phyloP scores from a whole-genome alignment of 805 yeast species.

The Hanseniaspora jakobsenii region DNA sequence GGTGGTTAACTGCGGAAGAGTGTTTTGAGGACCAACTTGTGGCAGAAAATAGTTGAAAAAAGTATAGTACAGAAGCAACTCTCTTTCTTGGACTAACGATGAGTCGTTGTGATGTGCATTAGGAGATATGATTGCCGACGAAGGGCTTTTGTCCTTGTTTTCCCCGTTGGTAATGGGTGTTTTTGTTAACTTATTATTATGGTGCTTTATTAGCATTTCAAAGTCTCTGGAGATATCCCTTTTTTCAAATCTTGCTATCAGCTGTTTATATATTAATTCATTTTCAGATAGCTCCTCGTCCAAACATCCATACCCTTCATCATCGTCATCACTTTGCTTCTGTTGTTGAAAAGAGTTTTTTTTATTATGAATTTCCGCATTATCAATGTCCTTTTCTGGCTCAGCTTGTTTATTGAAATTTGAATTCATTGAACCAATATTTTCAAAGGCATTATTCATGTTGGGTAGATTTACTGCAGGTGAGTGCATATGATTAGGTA shows the following conservation, averaged over 20 bases:
- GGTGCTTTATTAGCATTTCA: constrained; percentile 16
- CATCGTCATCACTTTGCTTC: neutral
- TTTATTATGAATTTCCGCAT: too few relatives aligned
- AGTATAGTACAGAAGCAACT: constrained; percentile 18
- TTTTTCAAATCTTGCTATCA: constrained; percentile 13
- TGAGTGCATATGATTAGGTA: too few relatives aligned
- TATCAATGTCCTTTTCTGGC: too few relatives aligned
- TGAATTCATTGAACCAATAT: too few relatives aligned
- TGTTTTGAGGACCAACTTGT: constrained; percentile 20
- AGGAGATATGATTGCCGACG: too few relatives aligned
- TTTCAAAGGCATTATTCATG: too few relatives aligned
- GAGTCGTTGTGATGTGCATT: too few relatives aligned
- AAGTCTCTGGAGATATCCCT: constrained; percentile 12
- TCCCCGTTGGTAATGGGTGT: too few relatives aligned
- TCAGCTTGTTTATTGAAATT: too few relatives aligned
- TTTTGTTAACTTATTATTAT: constrained; percentile 9
- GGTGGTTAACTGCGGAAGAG: constrained; percentile 19
- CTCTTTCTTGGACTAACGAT: too few relatives aligned
- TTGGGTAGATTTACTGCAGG: too few relatives aligned
- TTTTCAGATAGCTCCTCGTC: constrained; percentile 11
- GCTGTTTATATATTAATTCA: constrained; percentile 8
- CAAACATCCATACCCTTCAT: constrained; percentile 4
- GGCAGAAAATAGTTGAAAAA: constrained; percentile 20
- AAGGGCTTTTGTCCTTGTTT: too few relatives aligned
- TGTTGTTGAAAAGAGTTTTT: constrained; percentile 1